Evolutionary conservation across 257 asterid species (phyloP).

Genomic region (Mentha longifolia): DNA sequence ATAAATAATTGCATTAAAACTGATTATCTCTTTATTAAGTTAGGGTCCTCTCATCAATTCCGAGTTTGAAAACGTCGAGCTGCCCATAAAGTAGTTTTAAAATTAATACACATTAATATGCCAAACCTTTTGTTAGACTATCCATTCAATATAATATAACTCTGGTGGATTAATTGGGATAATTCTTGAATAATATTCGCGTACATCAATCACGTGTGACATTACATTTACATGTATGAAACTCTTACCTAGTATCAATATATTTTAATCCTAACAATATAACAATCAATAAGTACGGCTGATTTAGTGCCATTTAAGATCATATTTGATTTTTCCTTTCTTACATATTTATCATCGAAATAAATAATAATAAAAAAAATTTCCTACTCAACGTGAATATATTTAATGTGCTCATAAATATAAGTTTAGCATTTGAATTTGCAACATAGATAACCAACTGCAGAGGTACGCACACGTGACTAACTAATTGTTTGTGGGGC

Average conservation of each 20-base stretch:
- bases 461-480: not conserved
- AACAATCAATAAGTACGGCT: not conserved
- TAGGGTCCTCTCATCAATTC: slow-evolving; percentile 23
- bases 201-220: not conserved
- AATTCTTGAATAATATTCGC: not conserved
- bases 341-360: too few relatives aligned
- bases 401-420: too few relatives aligned
- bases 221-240: not conserved
- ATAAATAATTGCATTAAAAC: not conserved
- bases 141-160: not conserved
- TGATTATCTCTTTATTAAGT: not conserved
- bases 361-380: too few relatives aligned
- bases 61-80: slow-evolving; percentile 9
- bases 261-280: not conserved
- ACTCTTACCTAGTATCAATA: not conserved
- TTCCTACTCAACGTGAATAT: too few relatives aligned
- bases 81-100: slow-evolving; percentile 34
- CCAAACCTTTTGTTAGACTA: slow-evolving; percentile 6
- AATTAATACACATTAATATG: slow-evolving; percentile 21
- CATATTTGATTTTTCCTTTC: too few relatives aligned
- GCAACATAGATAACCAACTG: not conserved
- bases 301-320: too few relatives aligned
- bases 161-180: slow-evolving; percentile 5
- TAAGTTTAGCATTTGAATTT: too few relatives aligned
- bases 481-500: not conserved